Evolutionary conservation across 1,284 basidiomycete genomes (phyloP).

Genomic region (Leccinum griseonigrum): DNA sequence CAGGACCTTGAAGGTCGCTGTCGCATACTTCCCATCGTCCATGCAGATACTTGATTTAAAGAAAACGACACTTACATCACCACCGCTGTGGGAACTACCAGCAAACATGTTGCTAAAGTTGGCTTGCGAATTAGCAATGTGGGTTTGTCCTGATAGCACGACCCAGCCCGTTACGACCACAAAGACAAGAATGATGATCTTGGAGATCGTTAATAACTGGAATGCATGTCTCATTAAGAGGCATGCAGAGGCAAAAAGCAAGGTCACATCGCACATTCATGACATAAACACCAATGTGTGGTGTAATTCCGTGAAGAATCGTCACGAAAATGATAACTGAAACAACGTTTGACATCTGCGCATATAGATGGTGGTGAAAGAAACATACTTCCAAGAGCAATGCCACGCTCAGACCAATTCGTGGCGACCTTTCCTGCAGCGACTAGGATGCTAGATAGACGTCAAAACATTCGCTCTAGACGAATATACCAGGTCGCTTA

Average conservation of each 20-base stretch:
- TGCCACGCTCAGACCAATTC: slow-evolving; percentile 53
- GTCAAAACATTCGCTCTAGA: not conserved
- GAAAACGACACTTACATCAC: slow-evolving; percentile 34
- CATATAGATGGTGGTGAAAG: not conserved
- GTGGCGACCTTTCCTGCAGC: slow-evolving; percentile 41
- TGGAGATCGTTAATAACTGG: slow-evolving; percentile 22
- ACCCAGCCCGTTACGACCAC: slow-evolving; percentile 42
- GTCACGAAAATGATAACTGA: slow-evolving; percentile 44
- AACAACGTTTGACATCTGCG: not conserved
- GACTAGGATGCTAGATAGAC: slow-evolving; percentile 42
- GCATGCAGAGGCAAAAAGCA: not conserved
- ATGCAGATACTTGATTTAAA: not conserved
- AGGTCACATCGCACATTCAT: slow-evolving; percentile 42
- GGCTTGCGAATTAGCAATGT: slow-evolving; percentile 40
- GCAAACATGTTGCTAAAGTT: slow-evolving; percentile 50
- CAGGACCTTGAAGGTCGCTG: slow-evolving; percentile 58
- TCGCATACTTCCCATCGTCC: slow-evolving; percentile 43
- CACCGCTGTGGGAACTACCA: slow-evolving; percentile 45
- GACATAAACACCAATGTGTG: slow-evolving; percentile 42
- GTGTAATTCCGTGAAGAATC: slow-evolving; percentile 45
- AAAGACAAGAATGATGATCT: slow-evolving; percentile 30
- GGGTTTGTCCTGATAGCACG: slow-evolving; percentile 48
- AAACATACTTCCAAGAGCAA: slow-evolving; percentile 50
- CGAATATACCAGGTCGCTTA: slow-evolving; percentile 10
- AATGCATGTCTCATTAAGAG: not conserved